phyloP scores from a whole-genome alignment of 2,329 filamentous ascomycete species.

The Trematosphaeria pertusa region DNA sequence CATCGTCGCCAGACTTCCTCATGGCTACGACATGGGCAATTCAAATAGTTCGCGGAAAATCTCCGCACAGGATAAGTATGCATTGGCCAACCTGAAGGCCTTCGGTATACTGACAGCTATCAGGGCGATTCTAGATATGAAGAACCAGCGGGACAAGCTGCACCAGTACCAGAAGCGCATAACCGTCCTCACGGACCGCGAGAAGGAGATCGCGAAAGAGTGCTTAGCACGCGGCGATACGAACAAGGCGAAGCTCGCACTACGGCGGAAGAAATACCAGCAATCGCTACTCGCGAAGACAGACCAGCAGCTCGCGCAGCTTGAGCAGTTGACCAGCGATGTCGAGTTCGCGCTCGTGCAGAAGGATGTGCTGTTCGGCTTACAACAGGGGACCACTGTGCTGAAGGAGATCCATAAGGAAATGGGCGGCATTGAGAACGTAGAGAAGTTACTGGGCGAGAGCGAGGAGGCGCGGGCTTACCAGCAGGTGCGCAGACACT shows the following conservation, averaged over 20 bases:
- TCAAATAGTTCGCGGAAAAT: conserved; percentile 69
- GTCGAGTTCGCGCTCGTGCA: conserved; percentile 97
- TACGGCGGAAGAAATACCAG: conserved; percentile 96
- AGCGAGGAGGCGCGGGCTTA: conserved; percentile 89
- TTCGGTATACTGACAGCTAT: too few relatives aligned
- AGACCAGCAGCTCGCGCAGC: conserved; percentile 89
- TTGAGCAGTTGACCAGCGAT: conserved; percentile 85
- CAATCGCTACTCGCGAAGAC: conserved; percentile 88
- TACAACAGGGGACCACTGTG: conserved; percentile 90
- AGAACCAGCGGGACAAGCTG: conserved; percentile 95
- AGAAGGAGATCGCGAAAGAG: conserved; percentile 84
- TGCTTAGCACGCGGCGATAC: conserved; percentile 84
- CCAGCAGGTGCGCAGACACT: conserved; percentile 69
- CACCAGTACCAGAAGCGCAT: conserved; percentile 96
- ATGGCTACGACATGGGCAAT: conserved; percentile 66
- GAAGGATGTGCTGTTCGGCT: conserved; percentile 91
- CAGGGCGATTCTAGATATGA: conserved; percentile 96
- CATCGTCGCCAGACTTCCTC: conserved; percentile 19
- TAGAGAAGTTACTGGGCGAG: conserved; percentile 95
- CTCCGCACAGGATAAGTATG: conserved; percentile 85
- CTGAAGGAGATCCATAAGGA: conserved; percentile 90
- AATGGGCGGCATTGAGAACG: conserved; percentile 92
- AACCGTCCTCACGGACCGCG: conserved; percentile 80
- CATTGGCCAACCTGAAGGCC: too few relatives aligned
- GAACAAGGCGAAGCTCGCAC: conserved; percentile 79